Percentiles rank a stretch among this genome's conserved stretches.
These are phyloP conservation scores for Aspergillus hiratsukae DNA, from an alignment of 2,329 filamentous ascomycete species.

Conservation along the genomic window DNA sequence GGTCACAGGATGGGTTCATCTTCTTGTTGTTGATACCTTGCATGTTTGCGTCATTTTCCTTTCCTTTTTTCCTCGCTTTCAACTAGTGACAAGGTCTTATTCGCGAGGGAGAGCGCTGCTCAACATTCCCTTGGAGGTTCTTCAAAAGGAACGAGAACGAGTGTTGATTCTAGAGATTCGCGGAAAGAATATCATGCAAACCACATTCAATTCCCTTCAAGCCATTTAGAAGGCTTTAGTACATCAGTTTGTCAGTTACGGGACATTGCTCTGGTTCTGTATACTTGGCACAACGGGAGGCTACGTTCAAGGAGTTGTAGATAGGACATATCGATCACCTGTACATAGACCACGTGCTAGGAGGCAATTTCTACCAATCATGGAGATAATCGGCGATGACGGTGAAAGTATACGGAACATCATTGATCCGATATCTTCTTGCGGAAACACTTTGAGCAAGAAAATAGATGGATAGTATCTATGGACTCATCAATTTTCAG, in stretches of 20 bases:
- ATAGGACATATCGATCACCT: not conserved
- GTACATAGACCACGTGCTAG: not conserved
- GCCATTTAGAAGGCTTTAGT: not conserved
- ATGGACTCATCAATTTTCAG: not conserved
- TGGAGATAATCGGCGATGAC: not conserved
- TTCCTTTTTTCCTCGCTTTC: constrained; percentile 3
- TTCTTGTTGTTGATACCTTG: constrained; percentile 16
- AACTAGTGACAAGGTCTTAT: not conserved
- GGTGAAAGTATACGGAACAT: not conserved
- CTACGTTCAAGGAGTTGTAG: too few species aligned
- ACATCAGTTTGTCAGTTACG: too few species aligned
- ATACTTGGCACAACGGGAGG: too few species aligned
- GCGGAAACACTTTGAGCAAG: not conserved
- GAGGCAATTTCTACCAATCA: not conserved
- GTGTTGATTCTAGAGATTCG: not conserved
- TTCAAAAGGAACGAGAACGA: not conserved
- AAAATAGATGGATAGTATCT: constrained; percentile 1
- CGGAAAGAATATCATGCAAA: not conserved
- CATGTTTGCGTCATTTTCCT: constrained; percentile 4
- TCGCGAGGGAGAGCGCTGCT: not conserved
- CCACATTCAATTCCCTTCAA: not conserved
- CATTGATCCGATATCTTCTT: not conserved
- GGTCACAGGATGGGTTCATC: not conserved
- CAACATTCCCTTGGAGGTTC: not conserved
- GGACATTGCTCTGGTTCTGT: too few species aligned